These are phyloP conservation scores for Candida ascalaphidarum DNA, from an alignment of 805 yeast genomes.

Conservation along the genomic window DNA sequence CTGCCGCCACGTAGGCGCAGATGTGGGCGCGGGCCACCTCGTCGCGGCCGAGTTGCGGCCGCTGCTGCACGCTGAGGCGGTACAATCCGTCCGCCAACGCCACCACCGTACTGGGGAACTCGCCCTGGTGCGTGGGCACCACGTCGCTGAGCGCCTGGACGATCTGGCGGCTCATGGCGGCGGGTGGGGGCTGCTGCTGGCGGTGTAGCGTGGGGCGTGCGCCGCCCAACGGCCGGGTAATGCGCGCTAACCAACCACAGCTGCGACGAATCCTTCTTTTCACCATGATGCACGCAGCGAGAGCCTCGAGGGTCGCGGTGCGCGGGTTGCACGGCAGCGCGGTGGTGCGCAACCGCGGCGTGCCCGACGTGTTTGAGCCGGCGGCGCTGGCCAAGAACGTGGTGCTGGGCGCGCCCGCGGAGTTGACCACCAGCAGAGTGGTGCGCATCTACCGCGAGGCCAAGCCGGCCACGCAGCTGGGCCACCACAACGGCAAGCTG, in stretches of 20 bases:
- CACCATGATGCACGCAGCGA: conserved; percentile 14
- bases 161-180: conserved; percentile 12
- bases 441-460: conserved; percentile 73
- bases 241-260: conserved; percentile 1
- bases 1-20: conserved; percentile 56
- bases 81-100: conserved; percentile 38
- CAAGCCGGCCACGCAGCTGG: conserved; percentile 78
- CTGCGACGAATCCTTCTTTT: conserved; percentile 2
- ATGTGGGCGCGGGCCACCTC: conserved; percentile 63
- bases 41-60: conserved; percentile 39
- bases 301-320: conserved; percentile 11
- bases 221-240: neutral
- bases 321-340: conserved; percentile 18
- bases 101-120: conserved; percentile 33
- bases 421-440: conserved; percentile 49
- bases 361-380: conserved; percentile 16
- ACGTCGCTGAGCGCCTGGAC: conserved; percentile 37
- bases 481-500: conserved; percentile 39
- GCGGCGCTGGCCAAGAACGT: conserved; percentile 40
- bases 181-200: no score
- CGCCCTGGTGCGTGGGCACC: conserved; percentile 38
- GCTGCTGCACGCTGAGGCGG: conserved; percentile 42
- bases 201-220: no score
- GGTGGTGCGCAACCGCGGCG: conserved; percentile 10
- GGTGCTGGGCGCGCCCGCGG: conserved; percentile 72